These are phyloP conservation scores for Berkeleyomyces rouxiae DNA, from an alignment of 2,329 filamentous ascomycete species.

Conservation along the genomic window DNA sequence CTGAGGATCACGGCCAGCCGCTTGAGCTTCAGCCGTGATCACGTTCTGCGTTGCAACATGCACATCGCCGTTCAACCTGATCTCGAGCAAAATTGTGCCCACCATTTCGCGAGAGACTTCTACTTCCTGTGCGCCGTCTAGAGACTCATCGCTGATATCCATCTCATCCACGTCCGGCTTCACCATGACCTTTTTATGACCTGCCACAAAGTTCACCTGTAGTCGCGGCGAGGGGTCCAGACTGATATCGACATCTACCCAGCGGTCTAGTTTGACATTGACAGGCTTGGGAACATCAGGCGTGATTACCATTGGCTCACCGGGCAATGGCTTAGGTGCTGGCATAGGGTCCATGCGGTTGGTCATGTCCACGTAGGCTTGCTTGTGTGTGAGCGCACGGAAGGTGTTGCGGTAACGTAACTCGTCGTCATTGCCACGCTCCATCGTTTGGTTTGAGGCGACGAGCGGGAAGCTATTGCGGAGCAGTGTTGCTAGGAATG, in stretches of 20 bases:
- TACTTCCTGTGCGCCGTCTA: not conserved
- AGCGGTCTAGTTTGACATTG: not conserved
- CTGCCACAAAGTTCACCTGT: conserved; percentile 35
- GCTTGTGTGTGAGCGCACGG: conserved; percentile 3
- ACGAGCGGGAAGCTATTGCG: conserved; percentile 35
- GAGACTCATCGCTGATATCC: not conserved
- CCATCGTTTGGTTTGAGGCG: not conserved
- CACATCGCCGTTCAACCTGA: conserved; percentile 42
- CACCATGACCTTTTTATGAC: not conserved
- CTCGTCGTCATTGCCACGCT: not conserved
- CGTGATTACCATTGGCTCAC: not conserved
- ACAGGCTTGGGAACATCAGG: not conserved
- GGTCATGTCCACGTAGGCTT: conserved; percentile 2
- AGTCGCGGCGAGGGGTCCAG: conserved; percentile 33
- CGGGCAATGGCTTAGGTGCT: not conserved
- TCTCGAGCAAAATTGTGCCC: conserved; percentile 36
- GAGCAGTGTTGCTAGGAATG: conserved; percentile 49
- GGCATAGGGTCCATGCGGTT: not conserved
- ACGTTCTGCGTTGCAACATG: conserved; percentile 42
- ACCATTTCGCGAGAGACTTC: not conserved
- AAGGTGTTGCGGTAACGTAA: conserved; percentile 3
- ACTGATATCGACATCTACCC: conserved; percentile 35
- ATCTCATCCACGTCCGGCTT: not conserved
- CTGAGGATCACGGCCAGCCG: conserved; percentile 16
- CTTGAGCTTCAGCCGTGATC: conserved; percentile 18